Percentiles rank a stretch among this genome's conserved stretches.
These are phyloP conservation scores for Tylopilus sp. DNA, from an alignment of 768 basidiomycete species.

Conservation along the genomic window DNA sequence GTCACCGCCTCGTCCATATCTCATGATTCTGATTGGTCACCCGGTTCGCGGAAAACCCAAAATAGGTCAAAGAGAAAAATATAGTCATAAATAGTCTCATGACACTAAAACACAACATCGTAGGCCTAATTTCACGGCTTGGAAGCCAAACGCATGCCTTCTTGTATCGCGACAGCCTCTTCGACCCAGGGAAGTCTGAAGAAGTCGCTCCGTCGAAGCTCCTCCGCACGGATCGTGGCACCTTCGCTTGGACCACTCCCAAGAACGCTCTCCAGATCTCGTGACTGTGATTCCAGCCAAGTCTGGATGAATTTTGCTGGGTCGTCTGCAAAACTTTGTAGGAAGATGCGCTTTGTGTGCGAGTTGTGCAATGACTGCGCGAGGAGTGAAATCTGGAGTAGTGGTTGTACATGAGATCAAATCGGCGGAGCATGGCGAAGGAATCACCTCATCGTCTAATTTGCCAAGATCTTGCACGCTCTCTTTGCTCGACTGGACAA, in stretches of 20 bases:
- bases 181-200: conserved; percentile 93
- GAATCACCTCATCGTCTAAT: conserved; percentile 81
- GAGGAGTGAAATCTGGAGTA: conserved; percentile 66
- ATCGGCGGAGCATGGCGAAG: not conserved
- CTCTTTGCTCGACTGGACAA: conserved; percentile 67
- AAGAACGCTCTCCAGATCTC: conserved; percentile 86
- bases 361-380: conserved; percentile 86
- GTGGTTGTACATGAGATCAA: conserved; percentile 18
- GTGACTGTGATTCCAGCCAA: conserved; percentile 89
- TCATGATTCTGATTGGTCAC: too few species aligned
- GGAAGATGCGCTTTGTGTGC: conserved; percentile 81
- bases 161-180: conserved; percentile 81
- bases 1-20: too few species aligned
- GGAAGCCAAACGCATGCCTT: conserved; percentile 69
- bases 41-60: too few species aligned
- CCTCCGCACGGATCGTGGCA: conserved; percentile 79
- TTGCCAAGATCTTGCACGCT: conserved; percentile 62
- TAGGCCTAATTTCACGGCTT: conserved; percentile 32
- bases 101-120: not conserved
- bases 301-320: conserved; percentile 82
- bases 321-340: conserved; percentile 75
- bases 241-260: conserved; percentile 84
- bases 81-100: not conserved
- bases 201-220: conserved; percentile 84
- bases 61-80: too few species aligned